A percentile compares a stretch with the other conserved stretches of the same genome.
These are phyloP conservation scores for Pichia sp. DNA, from an alignment of 1,139 yeast genomes.

Conservation along the genomic window DNA sequence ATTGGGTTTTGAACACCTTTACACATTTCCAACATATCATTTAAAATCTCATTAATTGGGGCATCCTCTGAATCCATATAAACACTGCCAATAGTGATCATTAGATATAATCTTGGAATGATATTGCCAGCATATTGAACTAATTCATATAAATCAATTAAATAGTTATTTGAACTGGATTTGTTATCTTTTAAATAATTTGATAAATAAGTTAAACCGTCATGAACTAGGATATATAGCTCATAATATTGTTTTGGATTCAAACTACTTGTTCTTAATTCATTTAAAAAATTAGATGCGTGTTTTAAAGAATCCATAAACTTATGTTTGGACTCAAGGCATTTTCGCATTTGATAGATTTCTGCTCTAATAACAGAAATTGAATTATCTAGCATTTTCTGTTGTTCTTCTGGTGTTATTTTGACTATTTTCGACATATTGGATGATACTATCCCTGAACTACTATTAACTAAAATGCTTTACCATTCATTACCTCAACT, in stretches of 20 bases:
- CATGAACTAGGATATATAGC: slow-evolving; percentile 78
- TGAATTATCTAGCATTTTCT: slow-evolving; percentile 43
- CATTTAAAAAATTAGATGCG: slow-evolving; percentile 76
- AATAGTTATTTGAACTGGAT: slow-evolving; percentile 44
- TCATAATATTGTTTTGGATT: slow-evolving; percentile 94
- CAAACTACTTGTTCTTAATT: slow-evolving; percentile 67
- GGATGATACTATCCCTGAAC: too few relatives aligned
- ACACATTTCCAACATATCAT: slow-evolving; percentile 97
- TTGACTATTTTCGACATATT: slow-evolving; percentile 15
- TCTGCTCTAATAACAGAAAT: slow-evolving; percentile 61
- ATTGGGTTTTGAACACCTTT: slow-evolving; percentile 97
- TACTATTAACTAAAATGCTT: too few relatives aligned
- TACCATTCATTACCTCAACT: too few relatives aligned
- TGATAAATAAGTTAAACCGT: slow-evolving; percentile 68
- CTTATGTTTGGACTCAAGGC: slow-evolving; percentile 58
- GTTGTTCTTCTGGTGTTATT: slow-evolving; percentile 25
- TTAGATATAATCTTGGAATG: slow-evolving; percentile 82
- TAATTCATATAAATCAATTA: slow-evolving; percentile 86
- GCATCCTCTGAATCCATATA: slow-evolving; percentile 75
- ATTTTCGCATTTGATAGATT: slow-evolving; percentile 67
- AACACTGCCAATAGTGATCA: slow-evolving; percentile 93
- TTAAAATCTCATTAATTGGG: slow-evolving; percentile 80
- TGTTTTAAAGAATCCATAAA: slow-evolving; percentile 86
- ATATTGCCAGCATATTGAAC: slow-evolving; percentile 95
- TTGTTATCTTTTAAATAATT: slow-evolving; percentile 62